Base-by-base conservation (phyloP, 768 basidiomycete genomes). In the Agrocybe pediades region DNA sequence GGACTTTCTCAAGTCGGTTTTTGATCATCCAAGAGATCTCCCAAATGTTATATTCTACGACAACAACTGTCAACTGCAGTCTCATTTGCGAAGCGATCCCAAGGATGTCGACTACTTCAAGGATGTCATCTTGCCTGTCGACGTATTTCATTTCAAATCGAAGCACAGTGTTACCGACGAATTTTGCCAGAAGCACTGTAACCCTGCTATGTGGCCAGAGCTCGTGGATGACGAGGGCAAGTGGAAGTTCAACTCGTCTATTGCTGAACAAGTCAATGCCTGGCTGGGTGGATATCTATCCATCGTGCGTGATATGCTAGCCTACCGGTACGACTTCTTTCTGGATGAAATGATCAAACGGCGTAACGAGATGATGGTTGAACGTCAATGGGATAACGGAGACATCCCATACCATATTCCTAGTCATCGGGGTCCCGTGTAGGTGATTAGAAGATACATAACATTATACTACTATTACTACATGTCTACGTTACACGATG, bases 181-280 rank as follows among this genome's bases (percentile, higher is more conserved):
- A 1, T 46, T 59, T 16, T 71, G 70, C 40, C 61, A 62, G 17
- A 19, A 36, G 1, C 36, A 64, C 40, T 71, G 70, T 52, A 68
- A 68, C 33, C 68, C 67, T 2, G 45, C 41, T 2, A 48, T 45
- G 15, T 65, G 51, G 46, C 59, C 60, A 1, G 64, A 67, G 53
- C 47, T 67, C 4, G 20, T 56, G 11, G 41, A 52, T 6, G 46
- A 54, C 0, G 44, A 59, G 19, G 52, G 61, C 0, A 55, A 59
- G 5, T 68, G 68, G 67, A 25, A 24, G 9, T 62, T 69, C 61
- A 75, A 74, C 46, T 65, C 66, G 0, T 74, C 72, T 7, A 62
- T 61, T 3, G 71, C 71, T 15, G 70, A 75, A 56, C 69, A 71
- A 55, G 59, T 57, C 6, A 74, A 74, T 56, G 65, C 59, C 1